Conservation (phyloP, 2,329 filamentous ascomycete species). For the Phymatotrichopsis omnivora region DNA sequence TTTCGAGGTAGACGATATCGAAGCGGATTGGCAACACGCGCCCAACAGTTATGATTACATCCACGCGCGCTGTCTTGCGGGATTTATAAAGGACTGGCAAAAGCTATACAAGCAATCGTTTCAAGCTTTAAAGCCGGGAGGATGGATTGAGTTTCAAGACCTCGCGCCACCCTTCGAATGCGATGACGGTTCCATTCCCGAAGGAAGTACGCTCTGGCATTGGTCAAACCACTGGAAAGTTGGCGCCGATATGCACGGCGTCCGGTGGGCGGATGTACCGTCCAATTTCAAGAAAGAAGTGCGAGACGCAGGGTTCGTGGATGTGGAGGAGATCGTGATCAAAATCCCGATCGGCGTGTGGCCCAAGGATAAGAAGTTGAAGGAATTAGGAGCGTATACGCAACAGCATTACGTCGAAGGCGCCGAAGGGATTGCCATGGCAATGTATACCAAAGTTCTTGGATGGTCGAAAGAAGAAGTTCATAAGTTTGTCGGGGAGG, state of each 20-base stretch:
- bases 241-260: constrained; percentile 30
- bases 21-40: constrained; percentile 29
- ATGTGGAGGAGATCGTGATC: constrained; percentile 36
- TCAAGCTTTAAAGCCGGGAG: constrained; percentile 12
- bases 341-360: constrained; percentile 43
- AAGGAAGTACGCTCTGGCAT: constrained; percentile 24
- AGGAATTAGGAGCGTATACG: constrained; percentile 36
- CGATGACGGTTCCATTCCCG: constrained; percentile 16
- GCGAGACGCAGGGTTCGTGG: constrained; percentile 37
- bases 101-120: constrained; percentile 42
- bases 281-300: constrained; percentile 13
- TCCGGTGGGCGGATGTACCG: constrained; percentile 8
- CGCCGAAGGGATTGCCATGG: constrained; percentile 11
- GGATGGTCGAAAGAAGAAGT: constrained; percentile 12
- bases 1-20: constrained; percentile 30
- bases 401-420: constrained; percentile 10
- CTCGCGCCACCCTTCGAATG: constrained; percentile 7
- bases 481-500: constrained; percentile 10
- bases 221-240: constrained; percentile 33
- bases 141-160: constrained; percentile 30
- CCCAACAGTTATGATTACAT: constrained; percentile 32
- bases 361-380: constrained; percentile 41
- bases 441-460: constrained; percentile 15
- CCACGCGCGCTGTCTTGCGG: constrained; percentile 42
- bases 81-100: constrained; percentile 48